phyloP scores from a whole-genome alignment of 2,329 filamentous ascomycete genomes.

The Diaporthe caulivora region DNA sequence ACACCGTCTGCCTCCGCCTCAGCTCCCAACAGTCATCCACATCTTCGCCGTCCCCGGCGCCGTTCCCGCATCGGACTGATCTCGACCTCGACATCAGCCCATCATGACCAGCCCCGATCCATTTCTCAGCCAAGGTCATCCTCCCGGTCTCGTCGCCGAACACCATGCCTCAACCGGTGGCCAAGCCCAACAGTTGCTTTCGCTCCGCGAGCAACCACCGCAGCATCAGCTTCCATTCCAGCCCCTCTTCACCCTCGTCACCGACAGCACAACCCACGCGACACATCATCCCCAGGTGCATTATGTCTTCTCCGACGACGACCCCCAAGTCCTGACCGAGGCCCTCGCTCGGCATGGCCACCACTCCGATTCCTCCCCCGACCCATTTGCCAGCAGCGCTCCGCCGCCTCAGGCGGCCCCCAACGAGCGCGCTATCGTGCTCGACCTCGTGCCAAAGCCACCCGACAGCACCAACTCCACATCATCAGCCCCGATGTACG shows the following conservation, averaged over 20 bases:
- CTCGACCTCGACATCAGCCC: neutral
- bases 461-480: neutral
- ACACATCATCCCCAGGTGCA: constrained; percentile 88
- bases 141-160: neutral
- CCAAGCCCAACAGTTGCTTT: constrained; percentile 13
- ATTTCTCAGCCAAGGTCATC: constrained; percentile 15
- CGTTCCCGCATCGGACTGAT: neutral
- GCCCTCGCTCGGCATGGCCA: constrained; percentile 65
- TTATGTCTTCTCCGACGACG: constrained; percentile 95
- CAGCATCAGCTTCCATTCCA: constrained; percentile 66
- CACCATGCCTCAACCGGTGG: neutral
- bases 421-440: constrained; percentile 62
- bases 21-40: neutral
- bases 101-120: constrained; percentile 35
- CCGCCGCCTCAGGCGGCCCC: constrained; percentile 36
- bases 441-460: constrained; percentile 62
- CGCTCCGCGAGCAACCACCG: constrained; percentile 28
- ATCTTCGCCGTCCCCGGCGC: neutral
- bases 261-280: constrained; percentile 78
- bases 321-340: constrained; percentile 79
- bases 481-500: constrained; percentile 51
- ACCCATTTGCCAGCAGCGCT: neutral
- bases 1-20: neutral
- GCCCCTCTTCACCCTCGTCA: constrained; percentile 88
- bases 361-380: constrained; percentile 31